Evolutionary conservation across 73 alveolate genomes (phyloP).

Genomic region (Paramecium primaurelia): DNA sequence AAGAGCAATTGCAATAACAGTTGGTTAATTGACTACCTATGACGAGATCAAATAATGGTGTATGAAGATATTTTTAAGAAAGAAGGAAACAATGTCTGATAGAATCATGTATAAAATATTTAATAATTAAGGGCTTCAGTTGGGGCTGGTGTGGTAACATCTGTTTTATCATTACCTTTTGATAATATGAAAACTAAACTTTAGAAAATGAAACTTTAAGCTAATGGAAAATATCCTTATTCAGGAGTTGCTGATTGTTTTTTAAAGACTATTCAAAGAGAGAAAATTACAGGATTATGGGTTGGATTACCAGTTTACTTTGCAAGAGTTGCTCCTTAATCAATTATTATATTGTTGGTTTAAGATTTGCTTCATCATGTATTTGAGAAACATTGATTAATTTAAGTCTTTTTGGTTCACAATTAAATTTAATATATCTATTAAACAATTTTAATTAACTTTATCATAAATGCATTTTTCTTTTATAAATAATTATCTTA

Average conservation of each 20-base stretch:
- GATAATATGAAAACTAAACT: conserved; percentile 80
- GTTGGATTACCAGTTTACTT: conserved; percentile 78
- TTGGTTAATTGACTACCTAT: conserved; percentile 84
- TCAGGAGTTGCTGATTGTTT: conserved; percentile 67
- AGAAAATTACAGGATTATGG: conserved; percentile 77
- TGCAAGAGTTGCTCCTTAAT: conserved; percentile 79
- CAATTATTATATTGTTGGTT: conserved; percentile 60
- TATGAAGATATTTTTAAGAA: conserved; percentile 34
- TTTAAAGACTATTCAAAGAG: conserved; percentile 61
- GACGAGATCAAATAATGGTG: conserved; percentile 81
- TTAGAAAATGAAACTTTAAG: conserved; percentile 66
- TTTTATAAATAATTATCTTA: neutral
- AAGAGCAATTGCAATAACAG: conserved; percentile 79
- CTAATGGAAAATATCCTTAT: conserved; percentile 73
- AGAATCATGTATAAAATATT: neutral
- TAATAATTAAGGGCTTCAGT: conserved; percentile 47
- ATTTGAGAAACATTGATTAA: neutral
- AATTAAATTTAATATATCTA: neutral
- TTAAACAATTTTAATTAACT: neutral
- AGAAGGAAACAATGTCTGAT: conserved; percentile 55
- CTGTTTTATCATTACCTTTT: conserved; percentile 73
- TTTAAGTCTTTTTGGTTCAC: neutral
- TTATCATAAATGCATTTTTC: neutral
- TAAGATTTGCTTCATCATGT: conserved; percentile 18
- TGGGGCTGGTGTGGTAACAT: conserved; percentile 75